These are phyloP conservation scores for Phytopythium vexans DNA, from an alignment of 352 stramenopile species.

Conservation along the genomic window DNA sequence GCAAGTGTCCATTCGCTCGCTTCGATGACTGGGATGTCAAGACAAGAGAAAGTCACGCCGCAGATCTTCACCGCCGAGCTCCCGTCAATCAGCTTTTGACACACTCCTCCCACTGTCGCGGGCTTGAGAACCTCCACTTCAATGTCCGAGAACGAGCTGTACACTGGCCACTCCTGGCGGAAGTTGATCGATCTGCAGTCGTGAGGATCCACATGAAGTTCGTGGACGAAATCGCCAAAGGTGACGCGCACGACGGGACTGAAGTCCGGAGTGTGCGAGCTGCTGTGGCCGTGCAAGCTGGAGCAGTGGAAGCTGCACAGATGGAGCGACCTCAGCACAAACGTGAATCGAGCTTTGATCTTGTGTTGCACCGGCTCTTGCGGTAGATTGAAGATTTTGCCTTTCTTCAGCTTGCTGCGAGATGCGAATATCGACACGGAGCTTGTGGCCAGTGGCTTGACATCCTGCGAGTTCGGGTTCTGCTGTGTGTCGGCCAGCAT, in stretches of 20 bases:
- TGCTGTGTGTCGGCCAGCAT: not conserved
- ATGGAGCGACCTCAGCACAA: constrained; percentile 24
- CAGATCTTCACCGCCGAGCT: constrained; percentile 5
- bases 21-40: constrained; percentile 20
- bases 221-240: constrained; percentile 24
- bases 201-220: constrained; percentile 11
- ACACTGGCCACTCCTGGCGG: constrained; percentile 26
- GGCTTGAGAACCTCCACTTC: constrained; percentile 20
- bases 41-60: constrained; percentile 14
- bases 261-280: constrained; percentile 22
- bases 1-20: constrained; percentile 18
- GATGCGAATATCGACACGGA: not conserved
- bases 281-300: constrained; percentile 21
- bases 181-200: constrained; percentile 15
- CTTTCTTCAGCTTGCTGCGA: constrained; percentile 2
- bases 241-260: constrained; percentile 17
- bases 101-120: constrained; percentile 7
- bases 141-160: constrained; percentile 22
- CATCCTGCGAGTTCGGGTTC: not conserved
- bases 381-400: not conserved
- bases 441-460: not conserved
- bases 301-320: constrained; percentile 31
- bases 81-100: constrained; percentile 11
- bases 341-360: constrained; percentile 5
- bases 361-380: constrained; percentile 2